Base-by-base conservation (phyloP, 1,284 basidiomycete genomes). In the Ustilago sp. region DNA sequence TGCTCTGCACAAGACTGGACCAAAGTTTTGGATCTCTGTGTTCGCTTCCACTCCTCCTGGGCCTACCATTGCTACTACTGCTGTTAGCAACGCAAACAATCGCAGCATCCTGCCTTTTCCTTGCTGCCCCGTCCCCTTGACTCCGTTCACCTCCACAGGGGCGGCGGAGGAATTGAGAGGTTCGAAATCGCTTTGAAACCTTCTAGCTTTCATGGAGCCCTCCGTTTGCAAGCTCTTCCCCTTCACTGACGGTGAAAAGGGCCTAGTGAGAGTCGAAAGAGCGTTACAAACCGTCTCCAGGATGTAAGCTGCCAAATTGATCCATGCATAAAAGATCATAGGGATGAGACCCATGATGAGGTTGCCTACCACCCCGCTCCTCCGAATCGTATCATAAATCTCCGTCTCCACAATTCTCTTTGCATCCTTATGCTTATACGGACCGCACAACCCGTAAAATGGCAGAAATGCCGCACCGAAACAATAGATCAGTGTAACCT, bases 331-430 rank as follows among this genome's bases (percentile, higher is more conserved):
- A 68, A 88, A 88, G 12, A 80, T 34, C 86, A 87, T 87, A 0
- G 86, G 86, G 17, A 86, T 86, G 32, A 81, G 52, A 15, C 65
- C 91, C 90, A 91, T 91, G 59, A 89, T 84, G 4, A 91, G 65
- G 79, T 91, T 91, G 0, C 91, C 91, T 0, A 88, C 73, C 1
- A 89, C n/a, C 0, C 90, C 90, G 52, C 91, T 86, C 0, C 91
- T 87, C 9, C 86, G 88, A 63, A 92, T 89, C 1, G 90, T 91
- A 41, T 91, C 90, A 89, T 89, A 91, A 15, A 91, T 86, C 81
- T 92, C 91, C 1, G 89, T 90, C 80, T 88, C 88, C 63, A 89
- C 88, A 35, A 90, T 88, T 4, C 84, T 68, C 4, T 53, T 59
- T 2, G 80, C 79, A 47, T 79, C 75, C 3, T 70, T 60, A 23